Evolutionary conservation across 345 rosid genomes (phyloP).

Genomic region (Rhizophora apiculata): DNA sequence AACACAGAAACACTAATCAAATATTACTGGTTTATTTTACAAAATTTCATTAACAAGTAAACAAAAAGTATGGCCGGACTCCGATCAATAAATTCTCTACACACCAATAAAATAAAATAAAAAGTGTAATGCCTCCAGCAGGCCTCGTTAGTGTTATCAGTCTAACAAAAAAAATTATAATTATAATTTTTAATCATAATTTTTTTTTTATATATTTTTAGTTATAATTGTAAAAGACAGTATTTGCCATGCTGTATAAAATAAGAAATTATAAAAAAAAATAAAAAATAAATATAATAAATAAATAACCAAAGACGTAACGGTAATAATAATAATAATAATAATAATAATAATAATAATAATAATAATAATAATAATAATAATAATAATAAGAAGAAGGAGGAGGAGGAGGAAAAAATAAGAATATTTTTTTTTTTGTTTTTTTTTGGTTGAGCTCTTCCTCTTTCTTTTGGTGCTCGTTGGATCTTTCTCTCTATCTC

Average conservation of each 20-base stretch:
- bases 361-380: not conserved
- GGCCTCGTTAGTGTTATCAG: too few relatives aligned
- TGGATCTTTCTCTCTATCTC: slow-evolving; percentile 38
- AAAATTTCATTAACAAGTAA: not conserved
- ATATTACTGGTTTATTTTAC: not conserved
- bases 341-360: not conserved
- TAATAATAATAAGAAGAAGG: not conserved
- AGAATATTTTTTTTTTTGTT: slow-evolving; percentile 16
- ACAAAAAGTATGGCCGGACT: not conserved
- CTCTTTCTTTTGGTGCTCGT: slow-evolving; percentile 35
- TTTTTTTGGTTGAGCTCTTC: slow-evolving; percentile 20
- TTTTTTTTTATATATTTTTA: too few relatives aligned
- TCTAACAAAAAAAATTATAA: too few relatives aligned
- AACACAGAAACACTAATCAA: not conserved
- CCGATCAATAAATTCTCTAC: not conserved
- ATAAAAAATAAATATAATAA: not conserved
- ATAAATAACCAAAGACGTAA: slow-evolving; percentile 1
- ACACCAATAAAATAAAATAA: too few relatives aligned
- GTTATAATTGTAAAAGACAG: too few relatives aligned
- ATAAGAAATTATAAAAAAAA: too few relatives aligned
- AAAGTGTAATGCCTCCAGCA: too few relatives aligned
- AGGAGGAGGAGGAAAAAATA: not conserved
- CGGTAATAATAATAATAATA: not conserved
- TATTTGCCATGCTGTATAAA: too few relatives aligned
- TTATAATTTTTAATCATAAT: too few relatives aligned